Evolutionary conservation across 495 filamentous ascomycete species (phyloP).

Genomic region (Evernia prunastri): DNA sequence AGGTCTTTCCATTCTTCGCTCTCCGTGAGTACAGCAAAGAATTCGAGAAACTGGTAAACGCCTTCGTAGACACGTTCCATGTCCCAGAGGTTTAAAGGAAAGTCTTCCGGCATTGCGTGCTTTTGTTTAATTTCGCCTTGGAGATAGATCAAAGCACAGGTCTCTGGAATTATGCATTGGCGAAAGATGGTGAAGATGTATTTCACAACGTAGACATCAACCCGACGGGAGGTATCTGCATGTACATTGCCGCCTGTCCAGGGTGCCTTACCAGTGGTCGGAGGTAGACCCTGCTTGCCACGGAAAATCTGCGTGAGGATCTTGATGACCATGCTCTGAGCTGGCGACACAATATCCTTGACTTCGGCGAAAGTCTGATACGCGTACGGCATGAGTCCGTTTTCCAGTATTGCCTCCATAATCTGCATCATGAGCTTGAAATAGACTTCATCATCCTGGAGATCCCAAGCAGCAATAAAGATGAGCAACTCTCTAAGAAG

Average conservation of each 20-base stretch:
- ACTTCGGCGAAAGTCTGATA: conserved; percentile 85
- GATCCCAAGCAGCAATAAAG: conserved; percentile 94
- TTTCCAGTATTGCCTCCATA: conserved; percentile 82
- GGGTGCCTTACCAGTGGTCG: conserved; percentile 41
- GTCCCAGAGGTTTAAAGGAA: conserved; percentile 92
- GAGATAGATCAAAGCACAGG: conserved; percentile 82
- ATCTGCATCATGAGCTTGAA: conserved; percentile 95
- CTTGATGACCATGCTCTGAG: conserved; percentile 85
- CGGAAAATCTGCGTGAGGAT: conserved; percentile 85
- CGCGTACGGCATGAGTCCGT: conserved; percentile 79
- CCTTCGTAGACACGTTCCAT: conserved; percentile 90
- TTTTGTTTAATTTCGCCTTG: conserved; percentile 81
- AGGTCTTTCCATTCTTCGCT: conserved; percentile 60
- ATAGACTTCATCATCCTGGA: conserved; percentile 82
- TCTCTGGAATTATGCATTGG: conserved; percentile 84
- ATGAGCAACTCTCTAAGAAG: conserved; percentile 84
- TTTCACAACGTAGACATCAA: conserved; percentile 66
- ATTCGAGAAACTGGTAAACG: conserved; percentile 86
- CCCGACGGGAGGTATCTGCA: conserved; percentile 39
- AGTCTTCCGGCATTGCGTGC: conserved; percentile 64
- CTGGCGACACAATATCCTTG: conserved; percentile 92
- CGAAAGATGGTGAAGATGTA: conserved; percentile 90
- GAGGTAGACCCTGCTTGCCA: conserved; percentile 53
- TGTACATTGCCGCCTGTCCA: conserved; percentile 38
- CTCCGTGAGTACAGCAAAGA: conserved; percentile 86